Evolutionary conservation across 768 basidiomycete genomes (phyloP).

Genomic region (Hydnomerulius pinastri): DNA sequence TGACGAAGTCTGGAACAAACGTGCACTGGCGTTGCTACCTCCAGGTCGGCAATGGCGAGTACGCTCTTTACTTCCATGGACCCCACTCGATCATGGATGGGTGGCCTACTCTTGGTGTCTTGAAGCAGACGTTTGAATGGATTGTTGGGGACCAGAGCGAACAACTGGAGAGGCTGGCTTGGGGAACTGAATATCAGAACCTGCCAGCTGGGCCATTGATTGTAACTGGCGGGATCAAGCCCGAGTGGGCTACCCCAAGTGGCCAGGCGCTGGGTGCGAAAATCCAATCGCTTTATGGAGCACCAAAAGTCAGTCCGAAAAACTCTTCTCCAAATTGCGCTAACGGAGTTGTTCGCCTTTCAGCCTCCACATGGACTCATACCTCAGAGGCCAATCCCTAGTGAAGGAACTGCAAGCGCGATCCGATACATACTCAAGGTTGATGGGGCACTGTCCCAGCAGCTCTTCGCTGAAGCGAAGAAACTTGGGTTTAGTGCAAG

Average conservation of each 20-base stretch:
- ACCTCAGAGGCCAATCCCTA: neutral
- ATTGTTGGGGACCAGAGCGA: neutral
- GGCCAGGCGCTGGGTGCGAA: no score
- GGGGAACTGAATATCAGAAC: neutral
- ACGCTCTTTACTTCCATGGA: conserved; percentile 9
- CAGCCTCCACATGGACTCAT: neutral
- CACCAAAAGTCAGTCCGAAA: neutral
- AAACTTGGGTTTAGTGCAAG: neutral
- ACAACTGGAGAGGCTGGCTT: neutral
- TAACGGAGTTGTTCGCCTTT: neutral
- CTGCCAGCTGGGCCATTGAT: neutral
- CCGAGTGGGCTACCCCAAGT: no score
- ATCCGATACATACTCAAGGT: neutral
- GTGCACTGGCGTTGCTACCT: conserved; percentile 4
- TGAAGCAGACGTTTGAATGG: neutral
- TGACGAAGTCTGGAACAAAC: neutral
- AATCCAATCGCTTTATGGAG: no score
- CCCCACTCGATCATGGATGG: conserved; percentile 13
- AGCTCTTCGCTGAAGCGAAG: neutral
- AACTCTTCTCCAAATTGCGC: neutral
- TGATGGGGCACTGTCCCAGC: neutral
- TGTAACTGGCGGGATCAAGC: neutral
- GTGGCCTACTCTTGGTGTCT: conserved; percentile 5
- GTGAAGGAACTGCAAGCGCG: neutral
- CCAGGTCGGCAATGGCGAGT: neutral